Percentiles rank a stretch among this genome's conserved stretches.
phyloP scores from a whole-genome alignment of 2,329 filamentous ascomycete genomes.

The Diplodia intermedia region DNA sequence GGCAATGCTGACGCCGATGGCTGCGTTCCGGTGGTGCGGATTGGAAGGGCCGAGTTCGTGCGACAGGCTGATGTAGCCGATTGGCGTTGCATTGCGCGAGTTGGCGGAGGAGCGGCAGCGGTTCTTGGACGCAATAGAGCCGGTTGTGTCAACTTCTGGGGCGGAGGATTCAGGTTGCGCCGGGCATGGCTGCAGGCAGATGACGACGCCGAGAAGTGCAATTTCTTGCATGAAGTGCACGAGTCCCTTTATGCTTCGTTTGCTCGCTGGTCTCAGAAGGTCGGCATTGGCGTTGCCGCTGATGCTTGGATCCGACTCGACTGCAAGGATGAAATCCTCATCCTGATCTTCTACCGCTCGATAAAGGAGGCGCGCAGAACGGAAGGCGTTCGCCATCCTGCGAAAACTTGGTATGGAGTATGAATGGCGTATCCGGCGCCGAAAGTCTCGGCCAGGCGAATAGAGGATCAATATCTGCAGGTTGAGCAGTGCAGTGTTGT shows the following conservation, averaged over 20 bases:
- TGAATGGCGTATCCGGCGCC: neutral
- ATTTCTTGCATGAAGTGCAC: conserved; percentile 11
- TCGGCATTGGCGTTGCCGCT: conserved; percentile 15
- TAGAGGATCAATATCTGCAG: too few species aligned
- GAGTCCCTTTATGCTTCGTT: neutral
- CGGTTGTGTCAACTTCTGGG: neutral
- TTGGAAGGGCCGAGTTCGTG: conserved; percentile 14
- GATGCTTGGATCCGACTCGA: conserved; percentile 10
- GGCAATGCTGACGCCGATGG: conserved; percentile 51
- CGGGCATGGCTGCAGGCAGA: conserved; percentile 10
- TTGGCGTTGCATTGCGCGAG: neutral
- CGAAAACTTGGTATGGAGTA: neutral
- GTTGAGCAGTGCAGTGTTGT: neutral
- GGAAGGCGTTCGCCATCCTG: conserved; percentile 12
- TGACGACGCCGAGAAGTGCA: conserved; percentile 15
- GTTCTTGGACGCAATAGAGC: neutral
- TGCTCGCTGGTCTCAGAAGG: conserved; percentile 15
- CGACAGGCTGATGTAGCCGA: conserved; percentile 21
- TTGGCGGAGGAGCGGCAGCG: neutral
- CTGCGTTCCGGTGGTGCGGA: conserved; percentile 52
- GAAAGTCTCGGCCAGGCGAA: neutral
- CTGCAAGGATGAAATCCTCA: conserved; percentile 7
- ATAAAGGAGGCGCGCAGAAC: conserved; percentile 18
- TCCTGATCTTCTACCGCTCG: conserved; percentile 16
- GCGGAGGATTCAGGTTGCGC: neutral